phyloP scores from a whole-genome alignment of 2,329 filamentous ascomycete genomes.

The Fusarium nanum region DNA sequence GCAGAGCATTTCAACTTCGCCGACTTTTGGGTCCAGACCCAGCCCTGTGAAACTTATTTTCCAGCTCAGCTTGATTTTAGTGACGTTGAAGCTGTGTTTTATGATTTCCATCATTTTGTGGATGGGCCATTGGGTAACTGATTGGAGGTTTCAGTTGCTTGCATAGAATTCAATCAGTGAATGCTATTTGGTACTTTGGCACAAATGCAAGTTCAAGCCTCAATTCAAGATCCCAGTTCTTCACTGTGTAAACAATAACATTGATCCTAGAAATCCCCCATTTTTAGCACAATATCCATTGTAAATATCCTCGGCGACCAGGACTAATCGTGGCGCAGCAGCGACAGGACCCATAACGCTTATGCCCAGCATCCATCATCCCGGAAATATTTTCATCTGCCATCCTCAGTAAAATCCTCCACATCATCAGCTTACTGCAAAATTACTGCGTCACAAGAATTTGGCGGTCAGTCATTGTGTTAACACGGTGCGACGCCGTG shows the following conservation, averaged over 20 bases:
- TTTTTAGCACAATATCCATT: not conserved
- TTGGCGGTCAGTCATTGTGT: not conserved
- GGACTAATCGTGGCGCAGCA: conserved; percentile 5
- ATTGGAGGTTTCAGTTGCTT: not conserved
- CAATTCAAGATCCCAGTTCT: not conserved
- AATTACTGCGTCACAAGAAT: not conserved
- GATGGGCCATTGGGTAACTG: not conserved
- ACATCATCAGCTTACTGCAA: conserved; percentile 5
- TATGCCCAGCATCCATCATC: not conserved
- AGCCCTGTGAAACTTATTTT: conserved; percentile 3
- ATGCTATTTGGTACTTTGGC: not conserved
- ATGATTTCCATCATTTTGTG: not conserved
- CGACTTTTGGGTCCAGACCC: not conserved
- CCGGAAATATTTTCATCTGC: not conserved
- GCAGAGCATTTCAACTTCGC: not conserved
- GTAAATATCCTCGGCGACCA: not conserved
- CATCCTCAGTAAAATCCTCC: not conserved
- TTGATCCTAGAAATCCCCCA: not conserved
- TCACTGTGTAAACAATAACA: not conserved
- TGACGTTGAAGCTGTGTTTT: not conserved
- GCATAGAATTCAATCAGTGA: not conserved
- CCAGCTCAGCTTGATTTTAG: not conserved
- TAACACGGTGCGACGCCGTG: not conserved
- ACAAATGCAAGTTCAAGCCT: not conserved
- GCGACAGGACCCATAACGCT: not conserved